Evolutionary conservation across 805 yeast species (phyloP).

Genomic region (Hanseniaspora guilliermondii): DNA sequence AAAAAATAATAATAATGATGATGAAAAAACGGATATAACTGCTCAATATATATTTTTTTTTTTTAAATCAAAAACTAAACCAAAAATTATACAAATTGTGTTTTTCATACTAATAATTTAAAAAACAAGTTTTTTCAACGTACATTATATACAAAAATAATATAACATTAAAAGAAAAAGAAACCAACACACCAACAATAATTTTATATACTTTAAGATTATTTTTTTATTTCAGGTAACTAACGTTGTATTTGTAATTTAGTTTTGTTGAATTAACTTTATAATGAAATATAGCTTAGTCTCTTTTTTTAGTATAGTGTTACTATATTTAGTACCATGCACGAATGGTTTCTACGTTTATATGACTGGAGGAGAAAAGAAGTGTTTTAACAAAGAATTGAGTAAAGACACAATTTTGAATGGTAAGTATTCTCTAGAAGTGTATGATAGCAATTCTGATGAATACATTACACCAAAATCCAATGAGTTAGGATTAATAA

Average conservation of each 20-base stretch:
- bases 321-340: conserved; percentile 21
- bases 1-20: too few relatives aligned
- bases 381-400: conserved; percentile 47
- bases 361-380: conserved; percentile 38
- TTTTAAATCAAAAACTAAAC: too few relatives aligned
- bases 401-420: conserved; percentile 37
- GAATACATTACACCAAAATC: conserved; percentile 27
- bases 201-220: too few relatives aligned
- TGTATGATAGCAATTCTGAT: conserved; percentile 29
- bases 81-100: too few relatives aligned
- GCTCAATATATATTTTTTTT: too few relatives aligned
- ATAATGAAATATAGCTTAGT: conserved; percentile 11
- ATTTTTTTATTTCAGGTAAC: not conserved
- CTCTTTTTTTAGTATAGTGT: conserved; percentile 17
- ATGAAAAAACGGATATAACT: too few relatives aligned
- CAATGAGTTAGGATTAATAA: conserved; percentile 30
- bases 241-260: not conserved
- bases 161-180: too few relatives aligned
- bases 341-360: conserved; percentile 38
- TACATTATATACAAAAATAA: too few relatives aligned
- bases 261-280: not conserved
- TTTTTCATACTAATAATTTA: too few relatives aligned
- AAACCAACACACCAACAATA: too few relatives aligned
- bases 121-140: too few relatives aligned
- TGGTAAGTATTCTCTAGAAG: conserved; percentile 40